These are phyloP conservation scores for Ophiobolus disseminans DNA, from an alignment of 2,329 filamentous ascomycete species.

Conservation along the genomic window DNA sequence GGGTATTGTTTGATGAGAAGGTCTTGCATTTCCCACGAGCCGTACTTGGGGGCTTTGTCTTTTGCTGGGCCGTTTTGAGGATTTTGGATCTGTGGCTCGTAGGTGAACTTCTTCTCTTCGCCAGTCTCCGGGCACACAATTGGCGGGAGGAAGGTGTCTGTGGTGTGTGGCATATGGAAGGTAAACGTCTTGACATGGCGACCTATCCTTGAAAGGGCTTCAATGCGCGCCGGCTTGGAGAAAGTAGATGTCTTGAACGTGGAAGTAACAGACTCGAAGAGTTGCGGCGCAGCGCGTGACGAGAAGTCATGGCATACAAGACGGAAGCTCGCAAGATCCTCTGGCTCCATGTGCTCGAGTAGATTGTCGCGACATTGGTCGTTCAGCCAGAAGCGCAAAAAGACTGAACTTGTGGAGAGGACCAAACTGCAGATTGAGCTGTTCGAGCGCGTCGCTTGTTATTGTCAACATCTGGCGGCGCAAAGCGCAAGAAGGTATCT, in stretches of 20 bases:
- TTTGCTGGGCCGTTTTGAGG: slow-evolving; percentile 64
- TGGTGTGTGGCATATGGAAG: slow-evolving; percentile 77
- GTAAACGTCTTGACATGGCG: slow-evolving; percentile 78
- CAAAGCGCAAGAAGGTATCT: slow-evolving; percentile 25
- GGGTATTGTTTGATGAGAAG: slow-evolving; percentile 86
- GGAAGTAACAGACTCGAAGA: slow-evolving; percentile 73
- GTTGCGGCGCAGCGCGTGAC: slow-evolving; percentile 70
- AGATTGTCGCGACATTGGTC: slow-evolving; percentile 56
- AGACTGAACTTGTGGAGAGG: slow-evolving; percentile 56
- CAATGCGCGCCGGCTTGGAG: slow-evolving; percentile 73
- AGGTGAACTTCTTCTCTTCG: slow-evolving; percentile 79
- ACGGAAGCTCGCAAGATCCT: slow-evolving; percentile 61
- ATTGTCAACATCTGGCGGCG: slow-evolving; percentile 22
- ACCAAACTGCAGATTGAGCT: slow-evolving; percentile 59
- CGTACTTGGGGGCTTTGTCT: slow-evolving; percentile 75
- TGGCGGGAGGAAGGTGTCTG: slow-evolving; percentile 84
- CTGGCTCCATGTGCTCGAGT: slow-evolving; percentile 50
- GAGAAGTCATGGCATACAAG: slow-evolving; percentile 74
- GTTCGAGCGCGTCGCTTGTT: slow-evolving; percentile 53
- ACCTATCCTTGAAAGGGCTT: slow-evolving; percentile 78
- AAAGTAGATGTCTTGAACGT: slow-evolving; percentile 78
- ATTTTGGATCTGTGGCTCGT: slow-evolving; percentile 72
- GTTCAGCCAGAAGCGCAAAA: slow-evolving; percentile 59
- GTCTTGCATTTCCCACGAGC: slow-evolving; percentile 78
- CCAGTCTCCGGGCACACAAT: slow-evolving; percentile 79